Percentiles rank a stretch among this genome's conserved stretches.
phyloP scores from a whole-genome alignment of 1,139 yeast genomes.

The Blastobotrys indianensis region DNA sequence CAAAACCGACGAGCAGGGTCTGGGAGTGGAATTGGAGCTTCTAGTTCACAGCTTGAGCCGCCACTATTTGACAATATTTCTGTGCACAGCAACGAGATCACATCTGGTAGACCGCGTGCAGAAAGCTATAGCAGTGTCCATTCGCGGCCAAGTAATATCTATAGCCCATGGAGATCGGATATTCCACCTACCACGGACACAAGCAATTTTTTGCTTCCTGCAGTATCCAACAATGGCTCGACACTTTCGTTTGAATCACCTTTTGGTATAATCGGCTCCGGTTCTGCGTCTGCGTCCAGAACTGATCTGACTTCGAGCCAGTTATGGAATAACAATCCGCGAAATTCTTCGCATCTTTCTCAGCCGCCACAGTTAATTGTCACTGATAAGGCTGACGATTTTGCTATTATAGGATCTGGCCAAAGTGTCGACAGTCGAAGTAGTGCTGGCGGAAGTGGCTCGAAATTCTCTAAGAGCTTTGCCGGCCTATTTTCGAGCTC shows the following conservation, averaged over 20 bases:
- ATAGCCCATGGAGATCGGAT: slow-evolving; percentile 21
- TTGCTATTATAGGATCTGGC: slow-evolving; percentile 1
- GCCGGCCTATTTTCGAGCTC: slow-evolving; percentile 22
- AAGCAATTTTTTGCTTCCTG: slow-evolving; percentile 8
- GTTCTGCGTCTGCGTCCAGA: neutral
- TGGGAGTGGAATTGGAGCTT: slow-evolving; percentile 1
- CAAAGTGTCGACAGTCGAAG: slow-evolving; percentile 18
- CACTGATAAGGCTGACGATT: slow-evolving; percentile 1
- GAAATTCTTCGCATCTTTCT: neutral
- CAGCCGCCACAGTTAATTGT: slow-evolving; percentile 6
- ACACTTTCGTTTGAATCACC: slow-evolving; percentile 12
- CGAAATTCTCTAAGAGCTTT: slow-evolving; percentile 24
- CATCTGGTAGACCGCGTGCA: slow-evolving; percentile 21
- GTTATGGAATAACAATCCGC: neutral
- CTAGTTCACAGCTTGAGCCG: slow-evolving; percentile 1
- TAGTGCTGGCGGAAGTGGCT: slow-evolving; percentile 12
- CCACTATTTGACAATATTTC: slow-evolving; percentile 3
- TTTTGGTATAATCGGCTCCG: slow-evolving; percentile 10
- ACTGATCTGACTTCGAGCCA: neutral
- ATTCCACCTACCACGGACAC: slow-evolving; percentile 1
- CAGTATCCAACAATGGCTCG: slow-evolving; percentile 15
- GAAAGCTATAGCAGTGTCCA: slow-evolving; percentile 22
- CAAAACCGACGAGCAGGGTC: slow-evolving; percentile 1
- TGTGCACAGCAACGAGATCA: slow-evolving; percentile 13
- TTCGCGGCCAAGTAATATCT: slow-evolving; percentile 12